These are phyloP conservation scores for Candida sojae DNA, from an alignment of 1,139 yeast species.

Conservation along the genomic window DNA sequence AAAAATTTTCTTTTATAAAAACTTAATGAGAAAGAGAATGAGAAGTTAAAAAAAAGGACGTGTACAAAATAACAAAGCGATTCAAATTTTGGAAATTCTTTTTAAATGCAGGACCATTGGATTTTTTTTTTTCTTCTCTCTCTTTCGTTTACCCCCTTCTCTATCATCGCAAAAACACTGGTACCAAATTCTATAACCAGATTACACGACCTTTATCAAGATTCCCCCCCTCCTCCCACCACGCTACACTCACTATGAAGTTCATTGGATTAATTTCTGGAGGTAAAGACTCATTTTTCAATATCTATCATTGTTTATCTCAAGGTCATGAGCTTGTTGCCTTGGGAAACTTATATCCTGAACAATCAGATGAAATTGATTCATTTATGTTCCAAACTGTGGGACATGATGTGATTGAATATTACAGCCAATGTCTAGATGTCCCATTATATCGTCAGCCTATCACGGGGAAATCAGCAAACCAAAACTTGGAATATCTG, in stretches of 20 bases:
- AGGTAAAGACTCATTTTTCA: slow-evolving; percentile 93
- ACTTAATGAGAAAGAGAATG: neutral
- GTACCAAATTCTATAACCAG: neutral
- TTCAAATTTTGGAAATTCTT: neutral
- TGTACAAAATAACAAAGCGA: slow-evolving; percentile 4
- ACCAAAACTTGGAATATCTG: slow-evolving; percentile 68
- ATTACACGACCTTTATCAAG: neutral
- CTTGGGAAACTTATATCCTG: slow-evolving; percentile 81
- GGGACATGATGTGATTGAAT: slow-evolving; percentile 79
- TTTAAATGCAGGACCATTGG: neutral
- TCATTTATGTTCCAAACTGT: slow-evolving; percentile 98
- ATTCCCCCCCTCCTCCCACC: neutral
- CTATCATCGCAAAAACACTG: neutral
- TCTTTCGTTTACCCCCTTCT: no score
- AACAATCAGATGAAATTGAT: slow-evolving; percentile 67
- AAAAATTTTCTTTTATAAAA: slow-evolving; percentile 4
- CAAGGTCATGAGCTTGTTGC: slow-evolving; percentile 87
- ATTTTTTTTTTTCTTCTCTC: neutral
- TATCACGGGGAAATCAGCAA: slow-evolving; percentile 58
- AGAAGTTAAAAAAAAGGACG: neutral
- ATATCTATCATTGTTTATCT: slow-evolving; percentile 77
- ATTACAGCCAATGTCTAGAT: slow-evolving; percentile 68
- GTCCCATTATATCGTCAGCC: slow-evolving; percentile 78
- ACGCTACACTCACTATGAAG: slow-evolving; percentile 55
- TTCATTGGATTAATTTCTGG: slow-evolving; percentile 92